phyloP scores from a whole-genome alignment of 2,329 filamentous ascomycete species.

The Neofusicoccum kwambonambiense region DNA sequence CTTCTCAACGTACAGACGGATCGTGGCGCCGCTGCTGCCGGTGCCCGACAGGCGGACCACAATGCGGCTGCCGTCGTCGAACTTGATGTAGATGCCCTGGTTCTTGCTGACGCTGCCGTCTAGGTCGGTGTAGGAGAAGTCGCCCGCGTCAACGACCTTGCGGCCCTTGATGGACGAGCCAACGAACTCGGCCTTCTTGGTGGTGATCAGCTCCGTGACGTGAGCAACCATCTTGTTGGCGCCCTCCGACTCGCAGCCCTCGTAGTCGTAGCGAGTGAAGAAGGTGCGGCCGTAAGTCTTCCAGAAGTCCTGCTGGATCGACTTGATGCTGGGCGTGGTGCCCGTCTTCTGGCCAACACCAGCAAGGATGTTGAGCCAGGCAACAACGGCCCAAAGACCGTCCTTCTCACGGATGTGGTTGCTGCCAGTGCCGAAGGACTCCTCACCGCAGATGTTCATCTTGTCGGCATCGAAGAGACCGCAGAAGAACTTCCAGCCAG shows the following conservation, averaged over 20 bases:
- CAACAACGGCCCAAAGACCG: conserved; percentile 93
- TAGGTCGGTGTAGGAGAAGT: conserved; percentile 99
- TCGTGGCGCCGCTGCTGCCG: conserved; percentile 91
- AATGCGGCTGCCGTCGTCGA: conserved; percentile 91
- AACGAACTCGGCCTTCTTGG: conserved; percentile 69
- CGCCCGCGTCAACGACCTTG: conserved; percentile 84
- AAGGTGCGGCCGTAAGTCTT: conserved; percentile 92
- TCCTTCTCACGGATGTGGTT: conserved; percentile 99
- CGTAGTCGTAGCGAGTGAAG: conserved; percentile 99
- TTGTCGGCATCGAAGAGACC: conserved; percentile 91
- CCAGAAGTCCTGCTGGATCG: conserved; percentile 98
- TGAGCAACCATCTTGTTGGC: conserved; percentile 86
- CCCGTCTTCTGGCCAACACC: conserved; percentile 80
- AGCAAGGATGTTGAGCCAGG: conserved; percentile 98
- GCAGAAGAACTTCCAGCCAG: conserved; percentile 99
- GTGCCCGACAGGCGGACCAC: conserved; percentile 94
- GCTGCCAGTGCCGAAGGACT: conserved; percentile 95
- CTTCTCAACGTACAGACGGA: conserved; percentile 96
- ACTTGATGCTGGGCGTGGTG: conserved; percentile 85
- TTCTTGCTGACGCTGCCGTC: conserved; percentile 94
- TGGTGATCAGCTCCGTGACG: conserved; percentile 73
- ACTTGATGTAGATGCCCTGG: conserved; percentile 92
- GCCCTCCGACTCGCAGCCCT: conserved; percentile 86
- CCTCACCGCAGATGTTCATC: conserved; percentile 97
- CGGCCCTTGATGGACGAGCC: conserved; percentile 79